These are phyloP conservation scores for Pyrenophora teres DNA, from an alignment of 2,329 filamentous ascomycete genomes.

Conservation along the genomic window DNA sequence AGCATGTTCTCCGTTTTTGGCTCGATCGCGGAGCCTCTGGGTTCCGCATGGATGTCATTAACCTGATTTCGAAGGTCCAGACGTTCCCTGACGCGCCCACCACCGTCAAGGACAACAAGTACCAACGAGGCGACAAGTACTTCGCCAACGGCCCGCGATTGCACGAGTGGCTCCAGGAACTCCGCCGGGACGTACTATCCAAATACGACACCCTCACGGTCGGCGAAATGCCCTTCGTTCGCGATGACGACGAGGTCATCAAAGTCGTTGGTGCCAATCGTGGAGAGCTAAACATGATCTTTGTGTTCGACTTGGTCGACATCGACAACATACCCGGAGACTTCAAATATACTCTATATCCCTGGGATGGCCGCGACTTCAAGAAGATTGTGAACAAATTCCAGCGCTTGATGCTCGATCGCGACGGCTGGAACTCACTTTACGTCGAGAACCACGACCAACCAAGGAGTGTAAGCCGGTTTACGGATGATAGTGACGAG, in stretches of 20 bases:
- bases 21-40: conserved; percentile 67
- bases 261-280: conserved; percentile 50
- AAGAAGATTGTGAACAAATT: conserved; percentile 41
- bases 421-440: conserved; percentile 54
- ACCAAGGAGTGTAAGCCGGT: conserved; percentile 55
- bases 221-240: conserved; percentile 64
- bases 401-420: conserved; percentile 46
- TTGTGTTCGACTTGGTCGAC: conserved; percentile 55
- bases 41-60: conserved; percentile 51
- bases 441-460: conserved; percentile 62
- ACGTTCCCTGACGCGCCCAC: conserved; percentile 36
- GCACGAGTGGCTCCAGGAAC: conserved; percentile 70
- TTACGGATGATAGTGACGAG: conserved; percentile 54
- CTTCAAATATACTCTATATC: conserved; percentile 42
- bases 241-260: conserved; percentile 55
- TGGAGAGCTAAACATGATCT: conserved; percentile 70
- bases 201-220: conserved; percentile 69
- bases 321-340: conserved; percentile 46
- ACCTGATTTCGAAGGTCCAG: conserved; percentile 45
- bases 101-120: conserved; percentile 39
- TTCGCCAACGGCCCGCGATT: conserved; percentile 70
- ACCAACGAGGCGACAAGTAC: conserved; percentile 56
- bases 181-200: conserved; percentile 62
- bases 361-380: conserved; percentile 42
- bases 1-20: conserved; percentile 78